These are phyloP conservation scores for Xylaria sp. DNA, from an alignment of 2,329 filamentous ascomycete genomes.

Conservation along the genomic window DNA sequence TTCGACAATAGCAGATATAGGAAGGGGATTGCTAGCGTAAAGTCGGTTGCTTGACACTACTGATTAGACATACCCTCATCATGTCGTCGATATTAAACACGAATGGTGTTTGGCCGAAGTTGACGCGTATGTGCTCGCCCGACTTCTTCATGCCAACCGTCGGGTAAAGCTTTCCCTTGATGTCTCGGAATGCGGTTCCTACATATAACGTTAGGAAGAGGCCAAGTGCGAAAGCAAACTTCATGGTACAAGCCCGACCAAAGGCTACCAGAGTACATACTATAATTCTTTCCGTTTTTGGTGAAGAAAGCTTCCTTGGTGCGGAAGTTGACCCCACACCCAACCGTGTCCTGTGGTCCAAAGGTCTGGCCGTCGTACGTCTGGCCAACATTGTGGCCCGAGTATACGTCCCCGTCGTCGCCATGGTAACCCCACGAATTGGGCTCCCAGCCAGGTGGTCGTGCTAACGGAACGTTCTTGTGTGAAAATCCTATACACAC, in stretches of 20 bases:
- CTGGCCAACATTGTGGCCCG: constrained; percentile 59
- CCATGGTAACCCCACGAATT: constrained; percentile 72
- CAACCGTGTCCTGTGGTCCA: constrained; percentile 60
- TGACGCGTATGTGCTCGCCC: constrained; percentile 63
- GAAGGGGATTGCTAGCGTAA: not conserved
- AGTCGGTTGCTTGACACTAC: not conserved
- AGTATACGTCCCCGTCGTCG: constrained; percentile 66
- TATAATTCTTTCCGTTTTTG: constrained; percentile 62
- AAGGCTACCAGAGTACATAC: constrained; percentile 40
- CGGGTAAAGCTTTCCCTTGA: constrained; percentile 68
- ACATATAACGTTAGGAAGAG: constrained; percentile 7
- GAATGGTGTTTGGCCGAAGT: constrained; percentile 77
- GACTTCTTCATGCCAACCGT: constrained; percentile 66
- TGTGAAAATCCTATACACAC: constrained; percentile 66
- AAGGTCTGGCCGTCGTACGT: constrained; percentile 58
- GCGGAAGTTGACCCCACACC: constrained; percentile 68
- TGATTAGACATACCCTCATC: constrained; percentile 64
- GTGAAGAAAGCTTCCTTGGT: constrained; percentile 70
- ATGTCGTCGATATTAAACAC: constrained; percentile 88
- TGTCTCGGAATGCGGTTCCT: constrained; percentile 73
- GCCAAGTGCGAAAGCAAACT: too few relatives aligned
- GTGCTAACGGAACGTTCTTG: constrained; percentile 54
- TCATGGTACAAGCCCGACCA: not conserved
- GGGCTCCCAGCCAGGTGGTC: constrained; percentile 68
- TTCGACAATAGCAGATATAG: not conserved